Evolutionary conservation across 495 filamentous ascomycete species (phyloP).

Genomic region (Sordaria brevicollis): DNA sequence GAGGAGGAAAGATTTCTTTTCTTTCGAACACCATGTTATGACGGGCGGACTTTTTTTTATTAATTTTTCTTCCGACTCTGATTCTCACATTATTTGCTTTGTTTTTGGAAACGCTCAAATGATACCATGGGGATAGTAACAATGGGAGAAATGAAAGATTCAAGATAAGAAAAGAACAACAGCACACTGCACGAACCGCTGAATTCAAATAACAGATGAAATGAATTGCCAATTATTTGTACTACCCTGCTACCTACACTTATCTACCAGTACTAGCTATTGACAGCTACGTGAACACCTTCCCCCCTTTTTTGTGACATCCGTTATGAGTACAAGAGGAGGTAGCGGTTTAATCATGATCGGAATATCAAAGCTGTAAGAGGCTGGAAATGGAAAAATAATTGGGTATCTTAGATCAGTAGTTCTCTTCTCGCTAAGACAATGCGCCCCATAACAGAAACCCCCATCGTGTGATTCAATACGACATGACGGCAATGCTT

Average conservation of each 20-base stretch:
- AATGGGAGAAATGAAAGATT: neutral
- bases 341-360: neutral
- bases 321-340: neutral
- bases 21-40: neutral
- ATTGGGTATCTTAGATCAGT: neutral
- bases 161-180: neutral
- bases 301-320: too few species aligned
- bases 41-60: neutral
- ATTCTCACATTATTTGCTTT: too few species aligned
- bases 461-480: neutral
- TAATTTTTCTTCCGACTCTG: neutral
- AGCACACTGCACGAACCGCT: neutral
- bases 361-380: neutral
- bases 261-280: too few species aligned
- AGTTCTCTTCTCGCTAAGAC: neutral
- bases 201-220: neutral
- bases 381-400: neutral
- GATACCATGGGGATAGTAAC: neutral
- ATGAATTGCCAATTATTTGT: neutral
- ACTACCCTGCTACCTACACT: too few species aligned
- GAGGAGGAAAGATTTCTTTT: neutral
- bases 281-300: too few species aligned
- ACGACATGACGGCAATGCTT: neutral
- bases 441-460: neutral
- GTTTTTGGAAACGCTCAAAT: neutral